Base-by-base conservation (phyloP, 495 filamentous ascomycete species). In the Xylaria palmicola region DNA sequence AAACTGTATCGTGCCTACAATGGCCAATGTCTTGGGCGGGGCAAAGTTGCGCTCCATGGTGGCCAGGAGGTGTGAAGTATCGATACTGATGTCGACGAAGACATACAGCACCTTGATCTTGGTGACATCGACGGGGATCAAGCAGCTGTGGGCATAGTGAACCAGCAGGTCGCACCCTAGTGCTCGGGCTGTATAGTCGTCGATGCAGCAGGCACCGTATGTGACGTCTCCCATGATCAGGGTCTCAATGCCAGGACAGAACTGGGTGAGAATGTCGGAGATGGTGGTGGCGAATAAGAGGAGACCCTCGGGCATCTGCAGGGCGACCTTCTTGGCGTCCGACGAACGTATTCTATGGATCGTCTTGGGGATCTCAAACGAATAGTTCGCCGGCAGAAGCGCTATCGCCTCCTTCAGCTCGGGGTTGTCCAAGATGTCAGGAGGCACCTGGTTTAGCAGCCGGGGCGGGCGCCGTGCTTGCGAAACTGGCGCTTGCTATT, bases 221-320 rank as follows among this genome's bases (percentile, higher is more conserved):
- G 94, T 99, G 26, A 99, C 94, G 66, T 99, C 94, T 51, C 95
- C 94, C 94, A 99, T 98, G 72, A 99, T 98, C 15, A 97, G 78
- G 0, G 95, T 97, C 68, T 93, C 88, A 40, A 86, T 87, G 3
- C 90, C 92, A 0, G 92, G 87, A 73, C 94, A 99, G 79, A 99
- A 99, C 63, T 89, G 86, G 10, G 90, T 92, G 34, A 99, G 79
- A 74, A 98, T 99, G 75, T 99, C 94, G 3, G 95, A 95, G 57
- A 99, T 96, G 17, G 94, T 98, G 45, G 94, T 97, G 27, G 94
- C 95, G 72, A 98, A 99, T 24, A 99, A 82, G 27, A 98, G 85
- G 0, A 99, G 85, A 7, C 94, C 94, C 70, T 98, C 95, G 22
- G 94, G 94, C 81, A 99, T 96, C 70, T 99, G 94, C 15, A 99